These are phyloP conservation scores for Mariannaea elegans DNA, from an alignment of 2,329 filamentous ascomycete genomes.

Conservation along the genomic window DNA sequence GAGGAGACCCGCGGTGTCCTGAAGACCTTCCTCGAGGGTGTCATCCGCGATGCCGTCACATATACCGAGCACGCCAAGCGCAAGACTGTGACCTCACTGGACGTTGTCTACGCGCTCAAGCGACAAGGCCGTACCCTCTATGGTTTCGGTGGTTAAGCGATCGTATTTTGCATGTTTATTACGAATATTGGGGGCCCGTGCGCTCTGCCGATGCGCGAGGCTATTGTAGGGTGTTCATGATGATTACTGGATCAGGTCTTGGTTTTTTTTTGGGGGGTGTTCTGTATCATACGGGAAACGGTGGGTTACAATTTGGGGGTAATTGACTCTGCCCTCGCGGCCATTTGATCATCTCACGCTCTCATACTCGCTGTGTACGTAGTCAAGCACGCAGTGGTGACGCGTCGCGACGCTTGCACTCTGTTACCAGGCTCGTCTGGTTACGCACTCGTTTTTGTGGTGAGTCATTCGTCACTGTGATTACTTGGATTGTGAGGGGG, in stretches of 20 bases:
- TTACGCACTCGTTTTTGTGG: too few relatives aligned
- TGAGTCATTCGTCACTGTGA: too few relatives aligned
- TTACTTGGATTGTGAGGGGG: too few relatives aligned
- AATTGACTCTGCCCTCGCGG: constrained; percentile 44
- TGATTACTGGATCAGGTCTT: constrained; percentile 53
- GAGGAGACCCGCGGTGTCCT: constrained; percentile 81
- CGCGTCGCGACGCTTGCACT: too few relatives aligned
- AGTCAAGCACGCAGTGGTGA: too few relatives aligned
- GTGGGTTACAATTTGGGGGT: constrained; percentile 48
- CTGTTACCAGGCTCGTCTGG: too few relatives aligned
- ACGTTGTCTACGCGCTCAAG: constrained; percentile 75
- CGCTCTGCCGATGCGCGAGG: constrained; percentile 26
- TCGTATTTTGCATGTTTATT: constrained; percentile 47
- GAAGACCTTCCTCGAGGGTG: constrained; percentile 80
- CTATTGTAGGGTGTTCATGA: constrained; percentile 51
- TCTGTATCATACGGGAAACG: constrained; percentile 55
- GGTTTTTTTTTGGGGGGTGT: constrained; percentile 51
- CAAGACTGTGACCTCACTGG: constrained; percentile 78
- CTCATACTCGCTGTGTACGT: too few relatives aligned
- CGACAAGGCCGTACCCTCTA: constrained; percentile 81
- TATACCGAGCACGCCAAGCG: constrained; percentile 85
- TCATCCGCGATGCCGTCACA: constrained; percentile 80
- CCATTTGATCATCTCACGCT: constrained; percentile 34
- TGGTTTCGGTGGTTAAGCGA: constrained; percentile 82
- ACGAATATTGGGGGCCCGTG: constrained; percentile 44